A percentile compares a stretch with the other conserved stretches of the same genome.
Evolutionary conservation across 73 alveolate species (phyloP).

Genomic region (Stentor coeruleus): DNA sequence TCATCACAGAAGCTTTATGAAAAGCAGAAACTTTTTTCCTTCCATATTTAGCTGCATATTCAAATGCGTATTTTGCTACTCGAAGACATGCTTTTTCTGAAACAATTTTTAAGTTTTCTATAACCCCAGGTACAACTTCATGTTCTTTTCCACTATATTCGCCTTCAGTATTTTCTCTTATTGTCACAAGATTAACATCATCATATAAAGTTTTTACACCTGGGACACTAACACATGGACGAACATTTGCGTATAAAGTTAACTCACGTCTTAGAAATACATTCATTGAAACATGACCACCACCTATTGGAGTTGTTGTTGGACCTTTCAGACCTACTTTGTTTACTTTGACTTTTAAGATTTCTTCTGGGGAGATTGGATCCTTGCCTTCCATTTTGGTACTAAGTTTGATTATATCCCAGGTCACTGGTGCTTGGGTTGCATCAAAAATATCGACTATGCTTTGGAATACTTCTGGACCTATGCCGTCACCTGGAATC

Average conservation of each 20-base stretch:
- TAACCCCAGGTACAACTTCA: slow-evolving; percentile 76
- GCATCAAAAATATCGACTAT: slow-evolving; percentile 63
- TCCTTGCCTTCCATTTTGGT: slow-evolving; percentile 50
- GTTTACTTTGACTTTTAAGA: slow-evolving; percentile 39
- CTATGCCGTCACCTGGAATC: slow-evolving; percentile 76
- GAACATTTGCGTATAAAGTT: slow-evolving; percentile 65
- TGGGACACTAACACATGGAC: slow-evolving; percentile 68
- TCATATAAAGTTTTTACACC: slow-evolving; percentile 57
- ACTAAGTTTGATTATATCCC: slow-evolving; percentile 58
- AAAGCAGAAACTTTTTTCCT: slow-evolving; percentile 62
- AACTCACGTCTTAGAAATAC: slow-evolving; percentile 68
- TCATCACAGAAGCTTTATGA: slow-evolving; percentile 81
- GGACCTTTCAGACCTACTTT: slow-evolving; percentile 73
- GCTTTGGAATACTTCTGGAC: slow-evolving; percentile 69
- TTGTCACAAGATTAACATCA: slow-evolving; percentile 68
- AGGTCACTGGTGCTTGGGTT: slow-evolving; percentile 62
- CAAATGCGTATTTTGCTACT: slow-evolving; percentile 70
- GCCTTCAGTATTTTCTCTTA: slow-evolving; percentile 85
- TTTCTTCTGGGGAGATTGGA: slow-evolving; percentile 49
- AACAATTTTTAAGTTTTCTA: slow-evolving; percentile 62
- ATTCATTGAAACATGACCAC: slow-evolving; percentile 70
- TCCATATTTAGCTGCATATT: slow-evolving; percentile 52
- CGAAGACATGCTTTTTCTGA: slow-evolving; percentile 62
- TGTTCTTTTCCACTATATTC: slow-evolving; percentile 78
- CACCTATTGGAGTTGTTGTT: slow-evolving; percentile 71